Conservation (phyloP, 2,329 filamentous ascomycete species). For the Westerdykella aurantiaca region DNA sequence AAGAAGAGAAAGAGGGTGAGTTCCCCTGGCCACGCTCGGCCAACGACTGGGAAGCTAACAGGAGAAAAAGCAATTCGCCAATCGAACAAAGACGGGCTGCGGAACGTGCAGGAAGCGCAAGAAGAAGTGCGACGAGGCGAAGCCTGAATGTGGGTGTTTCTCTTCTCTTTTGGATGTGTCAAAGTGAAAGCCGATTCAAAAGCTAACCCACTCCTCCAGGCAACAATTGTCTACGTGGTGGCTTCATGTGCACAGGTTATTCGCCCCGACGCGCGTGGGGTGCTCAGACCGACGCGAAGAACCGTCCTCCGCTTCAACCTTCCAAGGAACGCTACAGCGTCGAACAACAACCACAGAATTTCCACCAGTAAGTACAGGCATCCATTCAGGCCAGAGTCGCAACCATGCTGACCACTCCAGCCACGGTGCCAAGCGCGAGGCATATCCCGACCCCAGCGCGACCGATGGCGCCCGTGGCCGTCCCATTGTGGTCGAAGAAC, state of each 20-base stretch:
- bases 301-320: conserved; percentile 60
- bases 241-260: conserved; percentile 89
- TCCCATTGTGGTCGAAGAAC: conserved; percentile 43
- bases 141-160: conserved; percentile 75
- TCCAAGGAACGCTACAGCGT: conserved; percentile 60
- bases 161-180: not conserved
- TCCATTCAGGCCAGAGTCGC: not conserved
- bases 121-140: conserved; percentile 96
- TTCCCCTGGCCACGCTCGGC: conserved; percentile 22
- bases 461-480: conserved; percentile 43
- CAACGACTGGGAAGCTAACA: no score
- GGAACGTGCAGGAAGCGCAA: conserved; percentile 87
- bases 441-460: conserved; percentile 31
- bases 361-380: conserved; percentile 21
- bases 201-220: conserved; percentile 10
- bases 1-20: conserved; percentile 41
- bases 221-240: conserved; percentile 83
- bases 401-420: conserved; percentile 3
- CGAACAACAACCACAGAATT: conserved; percentile 17
- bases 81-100: conserved; percentile 92
- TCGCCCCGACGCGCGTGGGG: conserved; percentile 67
- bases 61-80: conserved; percentile 68
- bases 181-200: conserved; percentile 1
- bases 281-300: conserved; percentile 36
- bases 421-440: conserved; percentile 23